Base-by-base conservation (phyloP, 225 moss, liverwort and hornwort species). In the Bryoerythrophyllum caledonicum region DNA sequence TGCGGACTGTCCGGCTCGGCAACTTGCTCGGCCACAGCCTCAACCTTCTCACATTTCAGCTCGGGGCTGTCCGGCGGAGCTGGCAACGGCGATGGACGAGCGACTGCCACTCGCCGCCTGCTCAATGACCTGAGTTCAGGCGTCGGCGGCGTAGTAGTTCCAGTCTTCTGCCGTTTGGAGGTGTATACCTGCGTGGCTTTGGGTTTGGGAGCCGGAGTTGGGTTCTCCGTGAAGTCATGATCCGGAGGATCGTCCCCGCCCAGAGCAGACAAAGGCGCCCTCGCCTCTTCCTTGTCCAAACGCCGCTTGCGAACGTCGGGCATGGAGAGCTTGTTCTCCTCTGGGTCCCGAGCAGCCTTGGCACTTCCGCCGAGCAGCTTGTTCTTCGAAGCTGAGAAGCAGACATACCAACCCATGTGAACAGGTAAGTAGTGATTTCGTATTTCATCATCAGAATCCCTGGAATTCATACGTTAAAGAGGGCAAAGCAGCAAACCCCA, bases 271-370 rank as follows among this genome's bases (percentile, higher is more conserved):
- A 88, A 72, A 8, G 78, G 78, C 23, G 21, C 66, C 70, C 88
- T 72, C 15, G 23, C 13, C 60, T 73, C 85, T 35, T 64, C 78
- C 70, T 49, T 40, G 70, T 68, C 67, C 67, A 73, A 40, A 9
- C 70, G 78, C 60, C 88, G 71, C 76, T 85, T 88, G 8, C 82
- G 74, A 8, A 65, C 25, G 30, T 82, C 72, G 24, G n/a, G n/a
- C n/a, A n/a, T n/a, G n/a, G n/a, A n/a, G n/a, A 70, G 37, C 11
- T 63, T 81, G 65, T 66, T 74, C 38, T 54, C 25, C 30, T 74
- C 87, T 7, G 64, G 5, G 43, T 72, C 46, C 10, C 64, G 71
- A 60, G 21, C 71, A 19, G 53, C 70, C 60, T 67, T 85, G 6
- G 75, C 66, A 37, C 82, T 78, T 24, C 81, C 85, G 26, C 81